Evolutionary conservation across 1,284 basidiomycete genomes (phyloP), one percentile per base, ranked within the genome.

Genomic region (Boletus albobrunnescens): DNA sequence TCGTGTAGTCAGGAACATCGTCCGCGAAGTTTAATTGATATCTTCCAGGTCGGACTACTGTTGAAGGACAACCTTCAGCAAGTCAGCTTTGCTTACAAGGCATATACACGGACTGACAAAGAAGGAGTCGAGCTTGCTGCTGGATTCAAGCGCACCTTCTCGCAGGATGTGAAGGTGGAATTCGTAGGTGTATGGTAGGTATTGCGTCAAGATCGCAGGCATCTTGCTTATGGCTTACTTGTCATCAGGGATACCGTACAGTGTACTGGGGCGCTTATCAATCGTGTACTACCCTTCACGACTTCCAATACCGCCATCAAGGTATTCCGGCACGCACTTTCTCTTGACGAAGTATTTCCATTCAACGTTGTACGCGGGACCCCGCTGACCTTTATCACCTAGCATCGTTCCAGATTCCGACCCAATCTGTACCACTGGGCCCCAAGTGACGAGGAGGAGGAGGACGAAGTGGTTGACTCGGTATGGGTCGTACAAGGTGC

Each of bases 81-180:
- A 57, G 64, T 87, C 31, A 60, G 71, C 1, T 85, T 87, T 56
- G 85, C 84, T 11, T 88, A 81, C 64, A 76, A 77, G 57, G 69
- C 83, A 52, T 87, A 80, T 59, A 73, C 71, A 50, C 71, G 74
- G 2, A 71, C 67, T 31, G 77, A 77, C 51, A 53, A 64, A n/a
- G 57, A 61, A 4, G 77, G 77, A 2, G 50, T 72, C 32, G 43
- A 63, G 28, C 67, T 81, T 24, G 74, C 74, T 20, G 68, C 69
- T 2, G 79, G 78, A 9, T 88, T 85, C 62, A 88, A 87, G 63
- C 56, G 71, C 49, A 80, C 82, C 0, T 89, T 84, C 57, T 83
- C 79, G 43, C 76, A 68, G 28, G 59, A 70, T 23, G 80, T 84
- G 7, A 67, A 67, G n/a, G 67, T 85, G 16, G 78, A 84, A 11